Conservation (phyloP, 2,329 filamentous ascomycete species). For the Hymenoscyphus linearis region DNA sequence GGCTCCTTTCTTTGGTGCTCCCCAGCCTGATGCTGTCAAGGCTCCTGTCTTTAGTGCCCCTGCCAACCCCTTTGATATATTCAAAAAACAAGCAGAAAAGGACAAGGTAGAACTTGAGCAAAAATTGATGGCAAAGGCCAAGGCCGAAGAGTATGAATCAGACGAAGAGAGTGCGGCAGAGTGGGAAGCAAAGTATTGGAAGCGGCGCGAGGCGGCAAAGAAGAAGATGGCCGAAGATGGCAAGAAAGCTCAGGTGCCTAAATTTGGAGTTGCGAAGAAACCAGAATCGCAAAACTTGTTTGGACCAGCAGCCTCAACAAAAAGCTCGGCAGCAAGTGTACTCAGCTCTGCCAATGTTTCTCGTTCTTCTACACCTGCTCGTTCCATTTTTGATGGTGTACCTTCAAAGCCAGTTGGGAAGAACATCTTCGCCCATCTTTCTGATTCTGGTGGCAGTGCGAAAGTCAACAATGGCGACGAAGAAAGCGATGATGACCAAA, state of each 20-base stretch:
- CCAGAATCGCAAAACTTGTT: background rate
- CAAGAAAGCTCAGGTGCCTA: conserved; percentile 12
- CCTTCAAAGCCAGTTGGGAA: conserved; percentile 17
- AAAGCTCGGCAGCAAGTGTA: conserved; percentile 27
- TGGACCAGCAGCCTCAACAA: conserved; percentile 29
- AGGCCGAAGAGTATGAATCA: conserved; percentile 29
- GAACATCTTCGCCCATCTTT: conserved; percentile 58
- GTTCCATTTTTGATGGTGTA: background rate
- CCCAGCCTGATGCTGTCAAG: conserved; percentile 15
- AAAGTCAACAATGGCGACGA: conserved; percentile 39
- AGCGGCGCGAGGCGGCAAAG: conserved; percentile 15
- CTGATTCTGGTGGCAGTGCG: conserved; percentile 44
- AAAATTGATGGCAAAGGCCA: conserved; percentile 25
- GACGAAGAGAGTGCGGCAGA: conserved; percentile 29
- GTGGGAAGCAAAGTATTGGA: conserved; percentile 23
- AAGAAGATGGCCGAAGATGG: conserved; percentile 21
- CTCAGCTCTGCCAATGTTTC: conserved; percentile 24
- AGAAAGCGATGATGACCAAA: conserved; percentile 39
- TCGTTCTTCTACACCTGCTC: conserved; percentile 25
- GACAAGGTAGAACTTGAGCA: conserved; percentile 24
- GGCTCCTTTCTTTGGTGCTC: conserved; percentile 3
- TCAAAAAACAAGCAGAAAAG: conserved; percentile 15
- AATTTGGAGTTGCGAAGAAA: background rate
- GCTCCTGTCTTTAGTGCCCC: conserved; percentile 22
- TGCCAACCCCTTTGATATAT: conserved; percentile 25